A percentile compares a stretch with the other conserved stretches of the same genome.
Conservation (phyloP, 257 asterid genomes). For the Gentiana straminea region DNA sequence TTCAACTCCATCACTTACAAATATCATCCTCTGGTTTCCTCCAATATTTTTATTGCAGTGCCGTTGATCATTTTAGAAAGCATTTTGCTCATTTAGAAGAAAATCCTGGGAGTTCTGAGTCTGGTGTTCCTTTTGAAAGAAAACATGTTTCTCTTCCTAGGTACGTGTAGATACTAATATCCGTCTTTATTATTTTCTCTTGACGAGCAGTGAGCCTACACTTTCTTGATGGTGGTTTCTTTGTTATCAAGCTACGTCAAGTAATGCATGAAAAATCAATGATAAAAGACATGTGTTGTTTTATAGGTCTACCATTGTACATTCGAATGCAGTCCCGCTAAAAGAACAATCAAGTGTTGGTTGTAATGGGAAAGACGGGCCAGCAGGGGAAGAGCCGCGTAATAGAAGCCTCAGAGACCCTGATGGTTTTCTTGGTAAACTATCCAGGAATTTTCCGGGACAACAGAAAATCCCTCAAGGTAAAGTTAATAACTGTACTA, state of each 20-base stretch:
- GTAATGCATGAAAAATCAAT: too few species aligned
- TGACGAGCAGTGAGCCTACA: too few species aligned
- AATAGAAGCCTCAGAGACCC: slow-evolving; percentile 34
- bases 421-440: slow-evolving; percentile 34
- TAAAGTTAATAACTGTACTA: slow-evolving; percentile 5
- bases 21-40: slow-evolving; percentile 9
- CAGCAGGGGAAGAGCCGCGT: slow-evolving; percentile 37
- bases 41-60: slow-evolving; percentile 31
- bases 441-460: slow-evolving; percentile 41
- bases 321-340: slow-evolving; percentile 40
- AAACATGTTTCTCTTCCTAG: slow-evolving; percentile 85
- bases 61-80: slow-evolving; percentile 64
- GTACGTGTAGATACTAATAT: slow-evolving; percentile 20
- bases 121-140: slow-evolving; percentile 49
- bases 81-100: slow-evolving; percentile 80
- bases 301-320: slow-evolving; percentile 64
- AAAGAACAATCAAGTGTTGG: slow-evolving; percentile 36
- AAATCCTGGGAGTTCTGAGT: slow-evolving; percentile 45
- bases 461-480: slow-evolving; percentile 57
- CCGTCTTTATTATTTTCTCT: neutral
- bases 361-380: slow-evolving; percentile 29
- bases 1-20: neutral
- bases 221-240: too few species aligned
- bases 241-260: too few species aligned
- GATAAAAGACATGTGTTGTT: too few species aligned